Evolutionary conservation across 176 grass and related monocot species (phyloP).

Genomic region (Thinopyrum elongatum): DNA sequence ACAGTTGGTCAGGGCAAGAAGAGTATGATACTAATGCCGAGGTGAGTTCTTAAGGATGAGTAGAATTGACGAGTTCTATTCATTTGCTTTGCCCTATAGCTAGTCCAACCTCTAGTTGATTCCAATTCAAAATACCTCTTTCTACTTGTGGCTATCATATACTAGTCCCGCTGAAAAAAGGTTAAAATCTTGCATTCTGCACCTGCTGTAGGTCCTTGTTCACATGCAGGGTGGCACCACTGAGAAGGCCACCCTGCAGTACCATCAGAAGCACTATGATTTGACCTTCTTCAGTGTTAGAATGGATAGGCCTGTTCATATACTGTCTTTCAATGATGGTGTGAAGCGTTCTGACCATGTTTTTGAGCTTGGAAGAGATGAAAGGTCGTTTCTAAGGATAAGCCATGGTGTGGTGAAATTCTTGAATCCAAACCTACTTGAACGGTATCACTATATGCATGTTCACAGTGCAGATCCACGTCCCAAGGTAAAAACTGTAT

Average conservation of each 20-base stretch:
- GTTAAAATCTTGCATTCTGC: background rate
- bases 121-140: background rate
- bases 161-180: background rate
- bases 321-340: background rate
- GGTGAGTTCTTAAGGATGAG: background rate
- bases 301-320: background rate
- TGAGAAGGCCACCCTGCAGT: background rate
- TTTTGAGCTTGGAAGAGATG: background rate
- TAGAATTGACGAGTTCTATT: background rate
- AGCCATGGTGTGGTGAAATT: background rate
- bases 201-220: background rate
- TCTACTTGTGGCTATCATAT: background rate
- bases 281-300: background rate
- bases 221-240: background rate
- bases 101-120: background rate
- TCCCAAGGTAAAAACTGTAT: background rate
- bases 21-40: background rate
- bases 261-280: slow-evolving; percentile 25
- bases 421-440: background rate
- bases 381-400: background rate
- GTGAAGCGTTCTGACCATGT: background rate
- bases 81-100: background rate
- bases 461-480: background rate
- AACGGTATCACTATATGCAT: slow-evolving; percentile 5
- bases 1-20: background rate